Base-by-base conservation (phyloP, 75 land plant species). In the Picea sitchensis region DNA sequence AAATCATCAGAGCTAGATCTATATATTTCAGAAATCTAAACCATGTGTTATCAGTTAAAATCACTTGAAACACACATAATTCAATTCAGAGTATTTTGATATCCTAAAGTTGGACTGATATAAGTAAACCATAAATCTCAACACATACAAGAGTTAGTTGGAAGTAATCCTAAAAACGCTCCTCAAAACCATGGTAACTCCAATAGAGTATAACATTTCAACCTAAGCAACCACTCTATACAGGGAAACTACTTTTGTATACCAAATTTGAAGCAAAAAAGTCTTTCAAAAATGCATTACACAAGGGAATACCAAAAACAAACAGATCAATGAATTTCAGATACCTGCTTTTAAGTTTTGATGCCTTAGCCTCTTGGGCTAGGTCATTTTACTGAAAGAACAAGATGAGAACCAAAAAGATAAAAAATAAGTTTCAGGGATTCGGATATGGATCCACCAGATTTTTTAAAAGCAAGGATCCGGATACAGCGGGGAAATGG, bases 21-120 rank as follows among this genome's bases (percentile, higher is more conserved):
- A 77, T 12, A n/a, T 38, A 1, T 30, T 77, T 18, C 72, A 18
- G 34, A 72, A 58, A 79, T 65, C 76, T 26, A 38, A 58, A 57
- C 26, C 20, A 68, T 41, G 61, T 54, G 44, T 76, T 14, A 34
- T 68, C 26, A 18, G 14, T 1, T 41, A 61, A 14, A 58, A 9
- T 63, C 26, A 36, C 26, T 20, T 30, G 58, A 12, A 77, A 32
- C 13, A 78, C 51, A 14, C 13, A 4, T n/a, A 61, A 60, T 38
- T 31, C 51, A 30, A 64, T 36, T 51, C 57, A 8, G 18, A 9
- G 2, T n/a, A 62, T 13, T 47, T n/a, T 62, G 14, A 73, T n/a
- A 31, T 38, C 76, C 67, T n/a, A 76, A 76, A 41, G 5, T 32
- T 44, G 30, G 8, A 38, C 61, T 44, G 13, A 65, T 44, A 30